These are phyloP conservation scores for Dioscorea cayenensis DNA, from an alignment of 116 monocot species.

Conservation along the genomic window DNA sequence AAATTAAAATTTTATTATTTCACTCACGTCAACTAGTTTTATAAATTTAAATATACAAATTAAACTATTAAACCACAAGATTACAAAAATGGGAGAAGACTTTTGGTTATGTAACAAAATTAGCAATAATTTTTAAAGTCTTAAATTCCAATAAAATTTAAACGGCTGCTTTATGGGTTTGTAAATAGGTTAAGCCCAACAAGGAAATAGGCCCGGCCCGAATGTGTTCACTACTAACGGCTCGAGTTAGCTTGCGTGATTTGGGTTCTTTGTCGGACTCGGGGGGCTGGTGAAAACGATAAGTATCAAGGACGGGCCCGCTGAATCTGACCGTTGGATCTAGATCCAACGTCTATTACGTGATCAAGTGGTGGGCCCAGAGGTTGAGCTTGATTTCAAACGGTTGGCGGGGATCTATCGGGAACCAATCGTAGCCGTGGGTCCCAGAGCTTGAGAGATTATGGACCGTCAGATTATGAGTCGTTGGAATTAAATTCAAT, in stretches of 20 bases:
- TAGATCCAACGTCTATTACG: not conserved
- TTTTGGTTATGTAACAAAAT: too few species aligned
- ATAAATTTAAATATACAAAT: too few species aligned
- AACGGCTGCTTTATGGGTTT: too few species aligned
- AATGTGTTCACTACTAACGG: not conserved
- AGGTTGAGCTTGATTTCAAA: not conserved
- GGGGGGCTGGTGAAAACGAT: not conserved
- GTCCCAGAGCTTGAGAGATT: not conserved
- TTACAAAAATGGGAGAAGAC: too few species aligned
- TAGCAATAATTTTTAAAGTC: too few species aligned
- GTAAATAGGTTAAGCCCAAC: not conserved
- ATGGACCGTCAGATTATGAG: not conserved
- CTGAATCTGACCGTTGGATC: not conserved
- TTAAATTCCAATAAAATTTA: too few species aligned
- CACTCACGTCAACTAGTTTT: too few species aligned
- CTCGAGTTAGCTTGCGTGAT: not conserved
- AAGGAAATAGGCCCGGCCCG: not conserved
- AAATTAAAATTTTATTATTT: too few species aligned
- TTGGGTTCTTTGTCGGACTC: not conserved
- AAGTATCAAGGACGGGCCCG: too few species aligned
- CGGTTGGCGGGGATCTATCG: conserved; percentile 1
- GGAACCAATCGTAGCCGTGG: not conserved
- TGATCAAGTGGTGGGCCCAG: not conserved
- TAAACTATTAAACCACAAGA: too few species aligned
- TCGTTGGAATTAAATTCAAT: not conserved